Conservation (phyloP, 495 filamentous ascomycete species). For the Aspergillus egyptiacus region DNA sequence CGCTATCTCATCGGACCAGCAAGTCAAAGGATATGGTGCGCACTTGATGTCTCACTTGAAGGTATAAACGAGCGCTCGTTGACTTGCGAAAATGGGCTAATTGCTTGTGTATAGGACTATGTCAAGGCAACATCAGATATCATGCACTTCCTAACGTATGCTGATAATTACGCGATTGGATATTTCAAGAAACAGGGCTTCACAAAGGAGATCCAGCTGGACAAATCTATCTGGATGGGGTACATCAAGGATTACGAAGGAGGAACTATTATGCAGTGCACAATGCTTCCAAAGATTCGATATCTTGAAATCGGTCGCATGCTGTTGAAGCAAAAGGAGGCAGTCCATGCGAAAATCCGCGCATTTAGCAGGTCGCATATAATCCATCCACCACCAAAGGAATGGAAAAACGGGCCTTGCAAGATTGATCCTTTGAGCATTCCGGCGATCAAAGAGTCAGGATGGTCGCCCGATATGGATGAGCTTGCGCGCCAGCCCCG, state of each 20-base stretch:
- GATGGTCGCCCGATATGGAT: constrained; percentile 97
- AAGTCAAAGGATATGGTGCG: constrained; percentile 97
- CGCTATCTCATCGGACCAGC: constrained; percentile 94
- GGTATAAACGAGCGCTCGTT: constrained; percentile 22
- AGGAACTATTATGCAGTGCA: constrained; percentile 98
- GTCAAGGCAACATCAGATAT: constrained; percentile 94
- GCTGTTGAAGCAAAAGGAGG: constrained; percentile 95
- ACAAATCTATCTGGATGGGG: constrained; percentile 91
- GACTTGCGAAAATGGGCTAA: constrained; percentile 8
- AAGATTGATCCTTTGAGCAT: constrained; percentile 78
- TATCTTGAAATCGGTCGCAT: constrained; percentile 93
- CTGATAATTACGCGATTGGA: constrained; percentile 97
- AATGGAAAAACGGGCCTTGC: constrained; percentile 67
- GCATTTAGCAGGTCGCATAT: constrained; percentile 85
- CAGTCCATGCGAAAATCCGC: constrained; percentile 88
- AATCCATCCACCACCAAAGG: constrained; percentile 74
- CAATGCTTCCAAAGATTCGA: constrained; percentile 90
- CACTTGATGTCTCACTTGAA: constrained; percentile 98
- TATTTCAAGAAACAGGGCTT: constrained; percentile 99
- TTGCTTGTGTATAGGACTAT: constrained; percentile 56
- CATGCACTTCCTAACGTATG: constrained; percentile 98
- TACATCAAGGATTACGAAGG: constrained; percentile 99
- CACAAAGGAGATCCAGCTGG: constrained; percentile 94
- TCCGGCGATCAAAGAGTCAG: constrained; percentile 77
- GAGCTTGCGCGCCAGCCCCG: constrained; percentile 93